phyloP scores from a whole-genome alignment of 1,284 basidiomycete genomes.

The Ceratobasidium theobromae region DNA sequence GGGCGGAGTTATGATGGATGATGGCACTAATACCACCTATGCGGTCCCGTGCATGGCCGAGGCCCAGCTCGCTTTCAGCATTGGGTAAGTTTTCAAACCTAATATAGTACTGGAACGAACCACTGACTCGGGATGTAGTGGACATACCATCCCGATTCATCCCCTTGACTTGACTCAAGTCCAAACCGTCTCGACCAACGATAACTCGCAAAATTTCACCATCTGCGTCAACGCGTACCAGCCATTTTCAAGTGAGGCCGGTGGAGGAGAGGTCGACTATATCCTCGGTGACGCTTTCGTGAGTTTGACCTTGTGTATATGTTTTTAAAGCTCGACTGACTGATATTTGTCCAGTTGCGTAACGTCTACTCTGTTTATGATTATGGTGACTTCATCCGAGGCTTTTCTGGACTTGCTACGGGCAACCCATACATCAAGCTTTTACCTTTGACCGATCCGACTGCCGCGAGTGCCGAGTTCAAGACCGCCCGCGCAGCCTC shows the following conservation, averaged over 20 bases:
- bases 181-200: neutral
- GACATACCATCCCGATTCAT: constrained; percentile 20
- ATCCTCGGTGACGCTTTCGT: constrained; percentile 27
- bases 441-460: constrained; percentile 20
- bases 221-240: constrained; percentile 12
- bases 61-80: constrained; percentile 18
- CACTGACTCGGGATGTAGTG: neutral
- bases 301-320: neutral
- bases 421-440: constrained; percentile 28
- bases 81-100: constrained; percentile 3
- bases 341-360: neutral
- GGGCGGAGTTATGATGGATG: constrained; percentile 9
- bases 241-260: constrained; percentile 23
- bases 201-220: neutral
- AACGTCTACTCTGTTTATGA: constrained; percentile 24
- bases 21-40: constrained; percentile 20
- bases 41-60: constrained; percentile 20
- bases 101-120: neutral
- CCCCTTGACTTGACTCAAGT: constrained; percentile 25
- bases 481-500: constrained; percentile 16
- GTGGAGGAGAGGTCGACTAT: constrained; percentile 18
- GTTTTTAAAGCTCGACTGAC: neutral
- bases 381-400: constrained; percentile 23
- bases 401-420: constrained; percentile 3
- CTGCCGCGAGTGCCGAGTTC: constrained; percentile 26